Conservation (phyloP, 257 asterid genomes). For the Mentha longifolia region DNA sequence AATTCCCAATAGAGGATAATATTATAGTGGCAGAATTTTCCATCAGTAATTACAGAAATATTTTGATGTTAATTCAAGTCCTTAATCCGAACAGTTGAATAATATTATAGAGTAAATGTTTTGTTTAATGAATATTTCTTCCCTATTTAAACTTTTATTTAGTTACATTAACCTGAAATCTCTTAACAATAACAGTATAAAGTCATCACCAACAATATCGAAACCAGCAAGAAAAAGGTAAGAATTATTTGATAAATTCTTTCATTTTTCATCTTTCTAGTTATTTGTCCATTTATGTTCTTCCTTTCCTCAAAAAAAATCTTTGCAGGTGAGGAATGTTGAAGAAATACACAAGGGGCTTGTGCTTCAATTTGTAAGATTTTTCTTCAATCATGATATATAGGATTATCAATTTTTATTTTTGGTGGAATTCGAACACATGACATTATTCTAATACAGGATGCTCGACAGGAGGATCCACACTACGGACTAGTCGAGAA, state of each 20-base stretch:
- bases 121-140: too few relatives aligned
- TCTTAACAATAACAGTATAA: slow-evolving; percentile 55
- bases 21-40: too few relatives aligned
- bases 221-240: slow-evolving; percentile 85
- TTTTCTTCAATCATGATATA: not conserved
- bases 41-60: too few relatives aligned
- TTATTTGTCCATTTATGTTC: not conserved
- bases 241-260: slow-evolving; percentile 4
- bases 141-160: too few relatives aligned
- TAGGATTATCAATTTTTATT: too few relatives aligned
- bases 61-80: too few relatives aligned
- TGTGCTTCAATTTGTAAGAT: slow-evolving; percentile 68
- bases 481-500: slow-evolving; percentile 88
- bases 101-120: too few relatives aligned
- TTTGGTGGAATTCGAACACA: too few relatives aligned
- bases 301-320: not conserved
- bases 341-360: slow-evolving; percentile 80
- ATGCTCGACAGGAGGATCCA: slow-evolving; percentile 83
- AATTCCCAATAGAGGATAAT: not conserved
- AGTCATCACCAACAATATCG: slow-evolving; percentile 60
- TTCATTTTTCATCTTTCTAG: not conserved
- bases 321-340: slow-evolving; percentile 68
- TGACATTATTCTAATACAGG: slow-evolving; percentile 40
- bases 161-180: not conserved
- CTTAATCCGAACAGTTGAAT: too few relatives aligned